A percentile compares a stretch with the other conserved stretches of the same genome.
These are phyloP conservation scores for Tillandsia fasciculata DNA, from an alignment of 176 grass and related monocot genomes.

Conservation along the genomic window DNA sequence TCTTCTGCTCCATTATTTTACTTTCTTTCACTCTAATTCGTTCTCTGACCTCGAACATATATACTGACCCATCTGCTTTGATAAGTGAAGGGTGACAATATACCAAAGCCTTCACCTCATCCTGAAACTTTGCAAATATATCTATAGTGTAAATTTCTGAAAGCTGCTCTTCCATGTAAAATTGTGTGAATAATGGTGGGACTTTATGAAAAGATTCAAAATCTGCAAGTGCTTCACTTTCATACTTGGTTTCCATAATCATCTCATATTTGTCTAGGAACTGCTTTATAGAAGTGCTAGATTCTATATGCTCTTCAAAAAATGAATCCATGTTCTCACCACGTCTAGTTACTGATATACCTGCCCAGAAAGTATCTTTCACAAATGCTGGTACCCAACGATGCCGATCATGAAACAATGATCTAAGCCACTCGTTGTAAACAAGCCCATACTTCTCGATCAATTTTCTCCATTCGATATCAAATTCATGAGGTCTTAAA, in stretches of 20 bases:
- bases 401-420: conserved; percentile 10
- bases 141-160: conserved; percentile 24
- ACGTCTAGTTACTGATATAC: conserved; percentile 17
- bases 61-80: not conserved
- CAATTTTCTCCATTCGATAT: conserved; percentile 16
- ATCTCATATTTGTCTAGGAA: conserved; percentile 17
- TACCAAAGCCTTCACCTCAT: conserved; percentile 17
- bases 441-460: conserved; percentile 15
- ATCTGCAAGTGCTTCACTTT: conserved; percentile 23
- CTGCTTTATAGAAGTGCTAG: conserved; percentile 12
- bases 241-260: not conserved
- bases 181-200: conserved; percentile 23
- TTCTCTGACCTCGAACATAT: conserved; percentile 18
- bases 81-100: conserved; percentile 11
- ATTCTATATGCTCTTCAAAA: conserved; percentile 5
- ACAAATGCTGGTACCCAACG: conserved; percentile 18
- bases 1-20: conserved; percentile 8
- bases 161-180: conserved; percentile 30
- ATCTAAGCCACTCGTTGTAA: conserved; percentile 8
- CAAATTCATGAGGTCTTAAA: conserved; percentile 26
- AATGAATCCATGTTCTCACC: conserved; percentile 4
- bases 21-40: conserved; percentile 10
- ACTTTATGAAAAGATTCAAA: conserved; percentile 24
- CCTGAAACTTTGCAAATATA: conserved; percentile 23
- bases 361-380: conserved; percentile 30